Base-by-base conservation (phyloP, 208 protist genomes). In the Trypanosoma vivax region DNA sequence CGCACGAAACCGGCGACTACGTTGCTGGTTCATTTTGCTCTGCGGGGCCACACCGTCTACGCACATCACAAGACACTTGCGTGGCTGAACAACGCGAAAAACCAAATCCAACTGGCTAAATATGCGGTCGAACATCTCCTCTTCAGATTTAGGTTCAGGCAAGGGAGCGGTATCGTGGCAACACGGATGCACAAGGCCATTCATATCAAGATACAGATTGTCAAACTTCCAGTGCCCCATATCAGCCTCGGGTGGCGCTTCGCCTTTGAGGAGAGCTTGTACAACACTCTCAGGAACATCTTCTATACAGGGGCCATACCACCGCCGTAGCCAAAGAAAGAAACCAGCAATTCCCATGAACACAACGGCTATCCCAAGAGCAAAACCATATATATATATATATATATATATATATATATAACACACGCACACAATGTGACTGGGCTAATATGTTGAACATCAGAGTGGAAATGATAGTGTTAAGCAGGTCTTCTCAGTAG, bases 21-120 rank as follows among this genome's bases (percentile, higher is more conserved):
- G 86, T 79, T 99, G 98, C 77, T 99, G 98, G 64, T 99, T 99
- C 96, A 99, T 99, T 63, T 99, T 99, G 43, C 98, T 99, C 16
- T 98, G 79, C 29, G 98, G 98, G 5, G 98, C 97, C n/a, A 99
- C 96, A 40, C 97, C 97, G 71, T 99, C 97, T 31, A 95, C 68
- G 55, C 83, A 94, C 58, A 99, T 85, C 50, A 97, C 99, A 1
- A 99, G 68, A 6, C 99, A 77, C 49, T 98, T 99, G 16, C 93
- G 76, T 9, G 99, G 99, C n/a, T 91, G 68, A 6, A 98, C 96
- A 4, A 99, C 86, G 13, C 80, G 71, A 45, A 99, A 98, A 6
- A 99, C 50, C 3, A 93, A 53, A 61, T 99, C 98, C 5, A 99
- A 74, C 72, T 99, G 97, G 21, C 89, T 54, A 60, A 99, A 99